These are phyloP conservation scores for Citrus glauca DNA, from an alignment of 345 rosid species.

Conservation along the genomic window DNA sequence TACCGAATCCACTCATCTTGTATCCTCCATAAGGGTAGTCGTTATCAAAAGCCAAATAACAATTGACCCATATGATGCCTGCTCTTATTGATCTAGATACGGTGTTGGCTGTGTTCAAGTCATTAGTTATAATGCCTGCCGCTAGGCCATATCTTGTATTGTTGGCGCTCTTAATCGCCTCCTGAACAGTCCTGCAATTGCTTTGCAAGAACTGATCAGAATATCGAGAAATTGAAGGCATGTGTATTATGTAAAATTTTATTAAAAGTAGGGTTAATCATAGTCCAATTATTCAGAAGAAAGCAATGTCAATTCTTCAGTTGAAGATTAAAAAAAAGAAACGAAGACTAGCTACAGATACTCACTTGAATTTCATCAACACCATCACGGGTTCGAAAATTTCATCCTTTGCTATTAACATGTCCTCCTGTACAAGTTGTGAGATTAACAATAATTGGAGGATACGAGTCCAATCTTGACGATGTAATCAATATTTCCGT, in stretches of 20 bases:
- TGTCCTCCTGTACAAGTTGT: conserved; percentile 44
- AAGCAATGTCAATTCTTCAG: not conserved
- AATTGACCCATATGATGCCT: conserved; percentile 64
- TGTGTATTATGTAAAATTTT: not conserved
- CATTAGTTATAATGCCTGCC: conserved; percentile 65
- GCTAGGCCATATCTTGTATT: conserved; percentile 70
- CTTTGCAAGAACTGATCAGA: not conserved
- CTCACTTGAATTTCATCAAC: conserved; percentile 72
- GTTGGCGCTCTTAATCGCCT: conserved; percentile 62
- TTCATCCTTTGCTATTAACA: conserved; percentile 65
- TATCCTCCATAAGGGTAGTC: conserved; percentile 73
- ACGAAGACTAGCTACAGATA: not conserved
- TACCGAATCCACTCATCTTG: conserved; percentile 69
- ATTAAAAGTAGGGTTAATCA: too few relatives aligned
- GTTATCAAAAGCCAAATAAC: conserved; percentile 55
- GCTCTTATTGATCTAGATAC: conserved; percentile 73
- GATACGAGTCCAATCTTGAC: not conserved
- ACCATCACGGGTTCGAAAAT: conserved; percentile 82
- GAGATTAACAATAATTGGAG: not conserved
- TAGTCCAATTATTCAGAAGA: too few relatives aligned
- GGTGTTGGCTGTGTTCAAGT: conserved; percentile 58
- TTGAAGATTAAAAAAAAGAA: too few relatives aligned
- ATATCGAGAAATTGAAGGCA: not conserved
- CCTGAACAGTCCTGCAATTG: conserved; percentile 57
- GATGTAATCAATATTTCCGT: not conserved